These are phyloP conservation scores for Hemisphaericaspora nanyangensis DNA, from an alignment of 805 yeast genomes.

Conservation along the genomic window DNA sequence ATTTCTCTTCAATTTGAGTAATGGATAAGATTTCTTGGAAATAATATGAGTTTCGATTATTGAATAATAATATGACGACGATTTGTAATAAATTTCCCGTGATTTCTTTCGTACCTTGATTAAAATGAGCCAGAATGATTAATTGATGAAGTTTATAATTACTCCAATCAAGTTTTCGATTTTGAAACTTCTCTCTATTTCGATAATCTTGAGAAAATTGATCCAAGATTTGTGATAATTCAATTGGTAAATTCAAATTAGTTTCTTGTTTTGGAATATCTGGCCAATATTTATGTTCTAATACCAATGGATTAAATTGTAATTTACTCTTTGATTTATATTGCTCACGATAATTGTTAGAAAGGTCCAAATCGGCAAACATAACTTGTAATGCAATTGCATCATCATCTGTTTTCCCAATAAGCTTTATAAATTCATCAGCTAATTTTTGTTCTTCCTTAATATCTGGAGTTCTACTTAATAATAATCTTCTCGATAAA, in stretches of 20 bases:
- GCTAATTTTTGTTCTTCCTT: slow-evolving; percentile 19
- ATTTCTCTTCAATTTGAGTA: slow-evolving; percentile 31
- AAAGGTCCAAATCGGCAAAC: slow-evolving; percentile 29
- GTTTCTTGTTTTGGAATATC: slow-evolving; percentile 25
- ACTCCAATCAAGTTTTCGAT: slow-evolving; percentile 38
- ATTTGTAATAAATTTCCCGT: slow-evolving; percentile 44
- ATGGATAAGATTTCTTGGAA: slow-evolving; percentile 17
- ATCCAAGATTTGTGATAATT: slow-evolving; percentile 10
- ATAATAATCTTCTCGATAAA: slow-evolving; percentile 33
- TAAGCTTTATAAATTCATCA: slow-evolving; percentile 20
- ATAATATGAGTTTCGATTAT: slow-evolving; percentile 18
- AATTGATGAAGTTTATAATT: slow-evolving; percentile 40
- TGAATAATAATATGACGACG: slow-evolving; percentile 34
- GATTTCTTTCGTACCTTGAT: slow-evolving; percentile 27
- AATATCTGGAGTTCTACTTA: slow-evolving; percentile 17
- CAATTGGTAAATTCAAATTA: slow-evolving; percentile 21
- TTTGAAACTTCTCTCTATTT: slow-evolving; percentile 15
- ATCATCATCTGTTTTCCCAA: slow-evolving; percentile 30
- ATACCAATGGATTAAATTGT: slow-evolving; percentile 29
- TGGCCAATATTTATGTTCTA: slow-evolving; percentile 39
- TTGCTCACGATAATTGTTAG: slow-evolving; percentile 12
- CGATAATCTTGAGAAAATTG: slow-evolving; percentile 20
- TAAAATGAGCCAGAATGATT: slow-evolving; percentile 27
- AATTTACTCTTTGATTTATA: slow-evolving; percentile 6
- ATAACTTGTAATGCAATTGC: slow-evolving; percentile 24